Percentiles rank a stretch among this genome's conserved stretches.
phyloP scores from a whole-genome alignment of 2,329 filamentous ascomycete species.

The Orbilia quercus region DNA sequence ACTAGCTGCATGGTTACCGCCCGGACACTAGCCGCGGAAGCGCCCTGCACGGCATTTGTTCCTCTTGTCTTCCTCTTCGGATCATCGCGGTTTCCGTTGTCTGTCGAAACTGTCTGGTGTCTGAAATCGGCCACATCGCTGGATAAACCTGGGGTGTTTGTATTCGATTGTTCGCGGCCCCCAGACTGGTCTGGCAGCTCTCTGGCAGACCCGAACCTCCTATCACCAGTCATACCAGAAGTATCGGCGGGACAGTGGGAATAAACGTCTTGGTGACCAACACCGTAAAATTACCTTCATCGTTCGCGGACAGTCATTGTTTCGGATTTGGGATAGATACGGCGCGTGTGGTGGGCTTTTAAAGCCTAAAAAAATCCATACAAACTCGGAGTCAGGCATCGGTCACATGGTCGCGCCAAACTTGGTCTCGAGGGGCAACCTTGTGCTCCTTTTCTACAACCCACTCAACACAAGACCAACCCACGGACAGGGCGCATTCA shows the following conservation, averaged over 20 bases:
- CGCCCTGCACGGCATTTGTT: constrained; percentile 51
- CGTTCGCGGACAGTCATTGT: constrained; percentile 36
- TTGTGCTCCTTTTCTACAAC: no score
- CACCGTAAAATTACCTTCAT: constrained; percentile 43
- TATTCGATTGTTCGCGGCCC: constrained; percentile 39
- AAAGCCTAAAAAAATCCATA: background rate
- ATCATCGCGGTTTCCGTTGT: constrained; percentile 36
- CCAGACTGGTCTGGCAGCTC: constrained; percentile 16
- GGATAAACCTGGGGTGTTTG: constrained; percentile 29
- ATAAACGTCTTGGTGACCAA: constrained; percentile 6
- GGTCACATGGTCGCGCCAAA: no score
- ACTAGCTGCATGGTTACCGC: constrained; percentile 85
- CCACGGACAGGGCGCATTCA: no score
- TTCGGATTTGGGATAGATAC: background rate
- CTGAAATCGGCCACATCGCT: constrained; percentile 48
- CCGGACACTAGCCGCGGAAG: constrained; percentile 62
- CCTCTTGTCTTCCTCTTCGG: constrained; percentile 51
- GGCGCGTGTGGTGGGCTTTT: background rate
- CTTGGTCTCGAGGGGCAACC: no score
- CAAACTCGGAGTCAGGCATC: no score
- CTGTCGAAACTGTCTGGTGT: constrained; percentile 50
- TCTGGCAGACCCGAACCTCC: constrained; percentile 11
- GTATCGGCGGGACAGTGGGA: constrained; percentile 3
- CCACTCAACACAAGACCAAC: no score
- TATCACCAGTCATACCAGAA: constrained; percentile 43